phyloP scores from a whole-genome alignment of 805 yeast genomes.

The Starmerella bombi region DNA sequence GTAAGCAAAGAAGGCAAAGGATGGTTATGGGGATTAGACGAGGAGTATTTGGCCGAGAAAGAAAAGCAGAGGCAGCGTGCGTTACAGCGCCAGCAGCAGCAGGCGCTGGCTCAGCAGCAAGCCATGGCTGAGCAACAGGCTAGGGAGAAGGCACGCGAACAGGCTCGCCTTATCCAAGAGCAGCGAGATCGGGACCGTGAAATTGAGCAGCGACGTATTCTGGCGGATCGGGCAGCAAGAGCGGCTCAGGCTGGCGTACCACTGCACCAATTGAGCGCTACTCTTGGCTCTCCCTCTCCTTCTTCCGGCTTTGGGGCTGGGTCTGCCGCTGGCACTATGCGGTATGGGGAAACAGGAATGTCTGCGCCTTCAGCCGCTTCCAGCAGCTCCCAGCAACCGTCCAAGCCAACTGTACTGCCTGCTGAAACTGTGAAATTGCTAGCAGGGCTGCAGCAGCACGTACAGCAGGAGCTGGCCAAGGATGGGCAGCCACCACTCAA shows the following conservation, averaged over 20 bases:
- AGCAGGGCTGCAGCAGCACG: constrained; percentile 72
- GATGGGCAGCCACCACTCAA: constrained; percentile 57
- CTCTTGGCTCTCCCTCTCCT: constrained; percentile 5
- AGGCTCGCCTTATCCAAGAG: constrained; percentile 18
- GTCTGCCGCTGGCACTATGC: background rate
- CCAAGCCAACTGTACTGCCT: constrained; percentile 27
- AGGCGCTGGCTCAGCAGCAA: constrained; percentile 24
- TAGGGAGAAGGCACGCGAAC: constrained; percentile 19
- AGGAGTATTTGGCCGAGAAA: constrained; percentile 66
- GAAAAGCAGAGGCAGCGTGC: constrained; percentile 55
- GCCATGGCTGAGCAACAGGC: constrained; percentile 25
- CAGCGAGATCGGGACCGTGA: constrained; percentile 21
- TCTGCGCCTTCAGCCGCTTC: background rate
- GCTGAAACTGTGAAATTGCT: constrained; percentile 61
- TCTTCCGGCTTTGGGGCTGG: background rate
- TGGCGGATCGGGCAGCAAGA: constrained; percentile 17
- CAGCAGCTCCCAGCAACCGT: background rate
- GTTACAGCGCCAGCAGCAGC: constrained; percentile 20
- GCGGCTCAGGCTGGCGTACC: constrained; percentile 18
- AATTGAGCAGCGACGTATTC: constrained; percentile 16
- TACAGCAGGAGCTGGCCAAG: constrained; percentile 66
- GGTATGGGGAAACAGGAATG: background rate
- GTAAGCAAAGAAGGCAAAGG: constrained; percentile 83
- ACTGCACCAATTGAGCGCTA: constrained; percentile 13
- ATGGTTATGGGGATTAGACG: constrained; percentile 90